Evolutionary conservation across 169 alveolate species (phyloP), one percentile per base, ranked within the genome.

Genomic region (Plasmodium relictum): DNA sequence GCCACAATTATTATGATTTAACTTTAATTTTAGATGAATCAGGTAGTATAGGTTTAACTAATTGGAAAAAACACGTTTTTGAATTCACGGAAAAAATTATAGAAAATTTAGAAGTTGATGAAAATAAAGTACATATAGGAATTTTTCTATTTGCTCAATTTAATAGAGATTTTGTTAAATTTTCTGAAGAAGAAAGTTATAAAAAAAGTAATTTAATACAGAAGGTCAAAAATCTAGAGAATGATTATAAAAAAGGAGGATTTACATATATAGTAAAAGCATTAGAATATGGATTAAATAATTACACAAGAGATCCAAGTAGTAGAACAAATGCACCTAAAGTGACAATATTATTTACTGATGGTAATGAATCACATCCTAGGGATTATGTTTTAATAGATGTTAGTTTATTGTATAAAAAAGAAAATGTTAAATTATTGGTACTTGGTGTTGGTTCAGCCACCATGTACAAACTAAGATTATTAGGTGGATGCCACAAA

Each of bases 11-110:
- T 22, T 78, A 78, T 45, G 89, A 78, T 66, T 78, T 78, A 56
- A 78, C 89, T 9, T 48, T 78, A 65, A 78, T 78, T 50, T 56
- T 78, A 22, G 89, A 78, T 61, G 89, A 78, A 78, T 78, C 89
- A 22, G 89, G 48, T 18, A 78, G 89, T 44, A 78, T 78, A 48
- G 89, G 89, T 16, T 1, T 5, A 14, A 10, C 24, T 50, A 78
- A 78, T 39, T 78, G 89, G 89, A 41, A 78, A 65, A 63, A 63
- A 5, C 78, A 78, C 62, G 89, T 78, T 37, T 44, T 22, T 26
- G 78, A 78, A 18, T 78, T 78, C 41, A 58, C 52, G 37, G 70
- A 45, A 42, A 37, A 52, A 50, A 9, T 78, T 56, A 45, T 66
- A 39, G 45, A 52, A 10, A 37, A 78, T 22, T 65, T 78, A 78